Percentiles rank a stretch among this genome's conserved stretches.
Evolutionary conservation across 129 eudicot species (phyloP).

Genomic region (Chrysanthemum makinoi): DNA sequence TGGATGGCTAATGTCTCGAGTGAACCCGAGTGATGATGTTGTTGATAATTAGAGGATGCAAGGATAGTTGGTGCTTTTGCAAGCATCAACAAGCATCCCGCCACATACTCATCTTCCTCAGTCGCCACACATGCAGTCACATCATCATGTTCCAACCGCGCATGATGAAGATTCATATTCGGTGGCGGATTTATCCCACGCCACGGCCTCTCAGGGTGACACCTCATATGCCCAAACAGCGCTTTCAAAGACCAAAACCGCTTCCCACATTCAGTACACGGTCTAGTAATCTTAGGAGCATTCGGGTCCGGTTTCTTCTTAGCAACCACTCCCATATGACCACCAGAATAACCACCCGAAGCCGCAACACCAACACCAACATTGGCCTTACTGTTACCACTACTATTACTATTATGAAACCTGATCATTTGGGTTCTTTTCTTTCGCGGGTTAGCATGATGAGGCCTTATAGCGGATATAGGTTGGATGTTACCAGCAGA

Average conservation of each 20-base stretch:
- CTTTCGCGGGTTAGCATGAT: constrained; percentile 48
- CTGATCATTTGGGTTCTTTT: constrained; percentile 50
- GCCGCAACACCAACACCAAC: constrained; percentile 21
- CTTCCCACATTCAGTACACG: constrained; percentile 85
- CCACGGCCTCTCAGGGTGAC: constrained; percentile 98
- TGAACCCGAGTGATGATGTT: constrained; percentile 20
- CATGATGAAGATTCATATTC: constrained; percentile 38
- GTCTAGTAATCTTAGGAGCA: constrained; percentile 82
- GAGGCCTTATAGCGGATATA: constrained; percentile 21
- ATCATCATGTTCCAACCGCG: constrained; percentile 13
- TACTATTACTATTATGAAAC: constrained; percentile 9
- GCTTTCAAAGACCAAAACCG: constrained; percentile 88
- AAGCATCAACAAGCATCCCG: constrained; percentile 61
- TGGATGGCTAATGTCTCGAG: constrained; percentile 14
- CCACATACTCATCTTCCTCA: constrained; percentile 70
- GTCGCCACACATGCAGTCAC: constrained; percentile 22
- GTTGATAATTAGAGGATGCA: constrained; percentile 21
- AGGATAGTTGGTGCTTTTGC: constrained; percentile 40
- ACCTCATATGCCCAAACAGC: constrained; percentile 94
- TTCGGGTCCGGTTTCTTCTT: constrained; percentile 65
- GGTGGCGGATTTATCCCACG: constrained; percentile 92
- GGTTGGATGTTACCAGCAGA: constrained; percentile 25
- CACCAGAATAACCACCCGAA: constrained; percentile 5
- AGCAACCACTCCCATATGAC: constrained; percentile 4
- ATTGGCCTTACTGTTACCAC: constrained; percentile 16